Percentiles rank a stretch among this genome's conserved stretches.
Evolutionary conservation across 176 grass and related monocot genomes (phyloP).

Genomic region (Poa annua): DNA sequence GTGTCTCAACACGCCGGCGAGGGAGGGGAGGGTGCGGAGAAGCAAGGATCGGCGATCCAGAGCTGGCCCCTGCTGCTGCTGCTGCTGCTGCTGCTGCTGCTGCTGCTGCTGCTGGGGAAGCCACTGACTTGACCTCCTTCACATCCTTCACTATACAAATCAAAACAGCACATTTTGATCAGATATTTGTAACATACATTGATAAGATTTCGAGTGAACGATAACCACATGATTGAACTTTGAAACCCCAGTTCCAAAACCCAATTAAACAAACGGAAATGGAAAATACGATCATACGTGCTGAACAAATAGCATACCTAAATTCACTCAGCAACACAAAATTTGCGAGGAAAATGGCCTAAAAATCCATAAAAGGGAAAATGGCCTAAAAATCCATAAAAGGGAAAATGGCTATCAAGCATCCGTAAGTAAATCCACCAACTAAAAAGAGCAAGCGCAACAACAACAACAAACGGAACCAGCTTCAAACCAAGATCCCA

Average conservation of each 20-base stretch:
- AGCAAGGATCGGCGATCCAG: constrained; percentile 51
- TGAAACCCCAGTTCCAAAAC: background rate
- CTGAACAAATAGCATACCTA: constrained; percentile 22
- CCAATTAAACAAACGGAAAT: constrained; percentile 9
- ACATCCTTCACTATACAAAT: constrained; percentile 55
- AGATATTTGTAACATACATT: background rate
- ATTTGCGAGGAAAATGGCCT: constrained; percentile 20
- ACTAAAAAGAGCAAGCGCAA: background rate
- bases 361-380: background rate
- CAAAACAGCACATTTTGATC: constrained; percentile 7
- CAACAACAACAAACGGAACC: background rate
- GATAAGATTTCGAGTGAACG: constrained; percentile 3
- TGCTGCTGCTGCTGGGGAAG: constrained; percentile 51
- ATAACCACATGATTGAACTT: background rate
- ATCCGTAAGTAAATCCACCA: background rate
- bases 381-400: background rate
- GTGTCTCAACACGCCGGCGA: constrained; percentile 39
- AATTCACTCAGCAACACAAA: constrained; percentile 37
- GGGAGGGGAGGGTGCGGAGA: constrained; percentile 59
- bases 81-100: too few relatives aligned
- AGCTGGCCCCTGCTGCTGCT: constrained; percentile 49
- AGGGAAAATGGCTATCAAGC: background rate
- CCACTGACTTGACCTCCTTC: constrained; percentile 46
- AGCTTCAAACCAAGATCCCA: constrained; percentile 37
- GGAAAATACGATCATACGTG: background rate